phyloP scores from a whole-genome alignment of 148 eudicot species.

The Suaeda aralocaspica region DNA sequence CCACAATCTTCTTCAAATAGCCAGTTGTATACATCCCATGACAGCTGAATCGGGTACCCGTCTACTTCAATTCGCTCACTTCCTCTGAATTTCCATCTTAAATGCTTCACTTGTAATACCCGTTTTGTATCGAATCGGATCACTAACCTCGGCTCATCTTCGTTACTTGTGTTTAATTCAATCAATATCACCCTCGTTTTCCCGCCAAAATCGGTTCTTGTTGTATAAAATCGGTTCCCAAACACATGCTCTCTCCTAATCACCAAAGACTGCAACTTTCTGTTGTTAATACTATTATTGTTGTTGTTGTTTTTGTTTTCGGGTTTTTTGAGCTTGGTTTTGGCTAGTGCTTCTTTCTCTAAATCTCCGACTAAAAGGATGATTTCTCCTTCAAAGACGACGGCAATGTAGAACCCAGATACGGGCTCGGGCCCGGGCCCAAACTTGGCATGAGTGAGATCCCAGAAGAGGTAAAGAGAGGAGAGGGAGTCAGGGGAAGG shows the following conservation, averaged over 20 bases:
- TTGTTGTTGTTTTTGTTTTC: no score
- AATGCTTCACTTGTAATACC: constrained; percentile 51
- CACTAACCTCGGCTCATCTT: constrained; percentile 42
- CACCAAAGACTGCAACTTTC: constrained; percentile 30
- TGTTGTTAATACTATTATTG: not conserved
- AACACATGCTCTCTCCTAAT: constrained; percentile 63
- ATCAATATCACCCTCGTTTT: constrained; percentile 38
- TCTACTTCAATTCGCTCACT: constrained; percentile 65
- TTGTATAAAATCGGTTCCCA: constrained; percentile 41
- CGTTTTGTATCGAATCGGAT: constrained; percentile 48
- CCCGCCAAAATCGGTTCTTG: constrained; percentile 41
- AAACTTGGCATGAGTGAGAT: constrained; percentile 51
- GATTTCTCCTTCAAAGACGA: constrained; percentile 28
- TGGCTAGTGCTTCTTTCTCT: constrained; percentile 29
- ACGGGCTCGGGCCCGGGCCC: constrained; percentile 61
- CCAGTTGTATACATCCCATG: constrained; percentile 84
- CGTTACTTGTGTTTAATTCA: constrained; percentile 36
- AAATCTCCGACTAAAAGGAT: constrained; percentile 48
- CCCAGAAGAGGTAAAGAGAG: constrained; percentile 38
- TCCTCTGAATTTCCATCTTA: constrained; percentile 84
- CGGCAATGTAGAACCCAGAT: constrained; percentile 63
- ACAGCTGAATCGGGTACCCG: constrained; percentile 50
- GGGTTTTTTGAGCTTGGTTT: constrained; percentile 4
- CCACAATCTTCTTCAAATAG: constrained; percentile 38
- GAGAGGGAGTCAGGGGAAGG: not conserved